Percentiles rank a stretch among this genome's conserved stretches.
Conservation (phyloP, 2,329 filamentous ascomycete genomes). For the Colletotrichum spinosum region DNA sequence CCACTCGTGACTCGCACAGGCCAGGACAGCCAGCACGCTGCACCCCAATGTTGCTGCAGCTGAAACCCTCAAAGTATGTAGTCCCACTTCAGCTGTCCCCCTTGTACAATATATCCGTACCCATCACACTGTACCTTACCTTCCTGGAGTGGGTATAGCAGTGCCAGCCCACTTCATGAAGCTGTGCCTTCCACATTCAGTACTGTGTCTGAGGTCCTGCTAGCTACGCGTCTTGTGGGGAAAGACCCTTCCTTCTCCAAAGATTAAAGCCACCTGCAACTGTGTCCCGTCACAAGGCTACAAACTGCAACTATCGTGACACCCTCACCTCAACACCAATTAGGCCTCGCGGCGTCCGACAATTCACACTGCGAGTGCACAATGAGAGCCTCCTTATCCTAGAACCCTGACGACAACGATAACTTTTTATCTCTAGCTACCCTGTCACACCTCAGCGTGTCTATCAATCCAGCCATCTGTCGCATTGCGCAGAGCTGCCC, state of each 20-base stretch:
- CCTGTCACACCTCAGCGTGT: background rate
- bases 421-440: background rate
- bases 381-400: conserved; percentile 10
- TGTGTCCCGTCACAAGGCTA: conserved; percentile 33
- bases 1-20: too few relatives aligned
- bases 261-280: conserved; percentile 25
- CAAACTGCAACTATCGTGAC: conserved; percentile 5
- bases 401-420: background rate
- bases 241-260: conserved; percentile 25
- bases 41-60: too few relatives aligned
- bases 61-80: too few relatives aligned
- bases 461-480: background rate
- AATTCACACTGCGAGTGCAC: conserved; percentile 14
- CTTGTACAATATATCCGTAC: too few relatives aligned
- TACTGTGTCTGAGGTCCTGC: too few relatives aligned
- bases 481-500: conserved; percentile 13
- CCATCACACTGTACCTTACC: too few relatives aligned
- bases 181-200: too few relatives aligned
- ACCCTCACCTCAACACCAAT: conserved; percentile 1
- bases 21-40: too few relatives aligned
- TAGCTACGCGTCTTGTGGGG: too few relatives aligned
- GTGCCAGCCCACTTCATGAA: too few relatives aligned
- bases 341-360: conserved; percentile 4
- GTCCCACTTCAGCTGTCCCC: too few relatives aligned
- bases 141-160: too few relatives aligned